A percentile compares a stretch with the other conserved stretches of the same genome.
Evolutionary conservation across 441 rosid species (phyloP).

Genomic region (Bruguiera hainesii): DNA sequence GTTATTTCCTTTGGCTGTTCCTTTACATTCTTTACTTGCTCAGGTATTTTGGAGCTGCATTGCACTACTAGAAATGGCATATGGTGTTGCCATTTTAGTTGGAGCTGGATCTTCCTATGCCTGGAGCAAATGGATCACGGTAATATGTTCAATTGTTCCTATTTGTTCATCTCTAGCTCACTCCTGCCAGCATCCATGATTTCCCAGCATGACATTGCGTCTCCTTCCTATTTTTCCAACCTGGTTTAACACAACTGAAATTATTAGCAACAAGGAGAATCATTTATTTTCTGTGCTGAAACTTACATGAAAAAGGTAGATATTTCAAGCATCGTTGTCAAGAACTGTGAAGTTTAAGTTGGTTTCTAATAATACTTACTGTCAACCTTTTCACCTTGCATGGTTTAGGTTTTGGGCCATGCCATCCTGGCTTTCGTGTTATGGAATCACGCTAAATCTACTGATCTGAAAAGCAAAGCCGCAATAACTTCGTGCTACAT

Average conservation of each 20-base stretch:
- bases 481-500: slow-evolving; percentile 90
- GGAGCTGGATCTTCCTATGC: slow-evolving; percentile 70
- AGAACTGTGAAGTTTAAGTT: background rate
- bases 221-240: background rate
- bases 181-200: background rate
- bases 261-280: too few relatives aligned
- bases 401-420: slow-evolving; percentile 75
- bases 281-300: too few relatives aligned
- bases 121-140: slow-evolving; percentile 89
- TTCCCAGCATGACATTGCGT: background rate
- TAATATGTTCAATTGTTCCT: slow-evolving; percentile 35
- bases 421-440: slow-evolving; percentile 49
- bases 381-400: background rate
- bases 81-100: slow-evolving; percentile 64
- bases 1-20: background rate
- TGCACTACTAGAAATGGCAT: slow-evolving; percentile 80
- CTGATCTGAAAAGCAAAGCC: slow-evolving; percentile 69
- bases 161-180: background rate
- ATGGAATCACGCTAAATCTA: slow-evolving; percentile 74
- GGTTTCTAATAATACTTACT: slow-evolving; percentile 1
- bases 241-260: too few relatives aligned
- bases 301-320: background rate
- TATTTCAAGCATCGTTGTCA: background rate
- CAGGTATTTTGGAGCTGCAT: slow-evolving; percentile 96
- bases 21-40: background rate